Evolutionary conservation across 257 asterid species (phyloP).

Genomic region (Solanum gracilifrons): DNA sequence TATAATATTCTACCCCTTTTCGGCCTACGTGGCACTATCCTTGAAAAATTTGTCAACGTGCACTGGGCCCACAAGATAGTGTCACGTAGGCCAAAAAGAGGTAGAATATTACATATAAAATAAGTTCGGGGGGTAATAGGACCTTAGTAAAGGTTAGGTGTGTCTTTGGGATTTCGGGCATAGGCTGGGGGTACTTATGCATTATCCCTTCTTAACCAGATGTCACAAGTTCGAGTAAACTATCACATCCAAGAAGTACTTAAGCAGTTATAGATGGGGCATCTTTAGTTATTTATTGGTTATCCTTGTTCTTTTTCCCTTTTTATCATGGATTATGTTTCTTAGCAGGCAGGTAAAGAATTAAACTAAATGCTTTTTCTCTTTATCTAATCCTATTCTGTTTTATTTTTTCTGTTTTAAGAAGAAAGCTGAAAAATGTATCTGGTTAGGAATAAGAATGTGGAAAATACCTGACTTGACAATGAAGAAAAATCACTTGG

Average conservation of each 20-base stretch:
- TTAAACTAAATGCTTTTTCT: neutral
- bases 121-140: too few relatives aligned
- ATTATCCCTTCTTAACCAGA: neutral
- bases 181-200: too few relatives aligned
- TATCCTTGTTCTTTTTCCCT: neutral
- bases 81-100: too few relatives aligned
- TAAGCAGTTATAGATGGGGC: neutral
- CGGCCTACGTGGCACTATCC: too few relatives aligned
- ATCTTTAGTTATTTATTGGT: neutral
- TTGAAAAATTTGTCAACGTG: too few relatives aligned
- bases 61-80: too few relatives aligned
- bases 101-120: too few relatives aligned
- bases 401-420: neutral
- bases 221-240: neutral
- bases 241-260: neutral
- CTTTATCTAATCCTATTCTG: neutral
- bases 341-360: neutral
- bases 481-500: neutral
- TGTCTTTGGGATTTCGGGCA: rapidly evolving
- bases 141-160: too few relatives aligned
- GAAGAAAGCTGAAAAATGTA: neutral
- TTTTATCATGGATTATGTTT: neutral
- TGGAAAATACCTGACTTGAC: neutral
- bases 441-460: neutral
- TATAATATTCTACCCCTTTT: too few relatives aligned